A percentile compares a stretch with the other conserved stretches of the same genome.
Conservation (phyloP, 2,329 filamentous ascomycete species). For the Metarhizium brunneum region DNA sequence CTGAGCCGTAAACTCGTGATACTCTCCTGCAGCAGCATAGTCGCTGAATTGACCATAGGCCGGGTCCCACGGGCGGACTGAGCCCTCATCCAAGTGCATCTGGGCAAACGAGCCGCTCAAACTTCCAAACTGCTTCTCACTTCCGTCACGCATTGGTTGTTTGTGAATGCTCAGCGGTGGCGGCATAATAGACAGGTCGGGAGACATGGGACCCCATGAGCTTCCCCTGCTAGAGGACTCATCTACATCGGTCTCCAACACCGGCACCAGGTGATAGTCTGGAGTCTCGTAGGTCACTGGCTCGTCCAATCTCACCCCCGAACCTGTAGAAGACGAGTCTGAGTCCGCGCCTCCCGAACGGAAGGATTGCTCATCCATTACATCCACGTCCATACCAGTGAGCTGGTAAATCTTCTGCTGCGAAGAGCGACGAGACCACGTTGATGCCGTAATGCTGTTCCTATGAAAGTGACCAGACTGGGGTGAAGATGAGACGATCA, state of each 20-base stretch:
- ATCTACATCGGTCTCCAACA: conserved; percentile 11
- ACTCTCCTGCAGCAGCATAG: conserved; percentile 22
- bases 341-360: conserved; percentile 1
- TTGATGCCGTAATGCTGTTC: neutral
- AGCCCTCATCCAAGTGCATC: conserved; percentile 4
- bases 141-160: conserved; percentile 3
- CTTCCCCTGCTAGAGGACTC: conserved; percentile 11
- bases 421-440: conserved; percentile 16
- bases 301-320: neutral
- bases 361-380: conserved; percentile 9
- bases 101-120: neutral
- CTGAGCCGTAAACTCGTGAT: conserved; percentile 24
- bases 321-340: conserved; percentile 4
- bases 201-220: conserved; percentile 14
- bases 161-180: conserved; percentile 7
- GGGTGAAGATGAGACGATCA: neutral
- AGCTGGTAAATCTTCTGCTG: conserved; percentile 31
- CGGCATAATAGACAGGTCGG: conserved; percentile 5
- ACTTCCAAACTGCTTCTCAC: conserved; percentile 3
- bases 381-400: conserved; percentile 28
- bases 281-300: neutral
- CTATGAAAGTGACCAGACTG: neutral
- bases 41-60: conserved; percentile 20
- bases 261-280: conserved; percentile 8
- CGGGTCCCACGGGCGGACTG: conserved; percentile 9